A percentile compares a stretch with the other conserved stretches of the same genome.
Conservation (phyloP, 2,329 filamentous ascomycete species). For the Lecanosticta acicola region DNA sequence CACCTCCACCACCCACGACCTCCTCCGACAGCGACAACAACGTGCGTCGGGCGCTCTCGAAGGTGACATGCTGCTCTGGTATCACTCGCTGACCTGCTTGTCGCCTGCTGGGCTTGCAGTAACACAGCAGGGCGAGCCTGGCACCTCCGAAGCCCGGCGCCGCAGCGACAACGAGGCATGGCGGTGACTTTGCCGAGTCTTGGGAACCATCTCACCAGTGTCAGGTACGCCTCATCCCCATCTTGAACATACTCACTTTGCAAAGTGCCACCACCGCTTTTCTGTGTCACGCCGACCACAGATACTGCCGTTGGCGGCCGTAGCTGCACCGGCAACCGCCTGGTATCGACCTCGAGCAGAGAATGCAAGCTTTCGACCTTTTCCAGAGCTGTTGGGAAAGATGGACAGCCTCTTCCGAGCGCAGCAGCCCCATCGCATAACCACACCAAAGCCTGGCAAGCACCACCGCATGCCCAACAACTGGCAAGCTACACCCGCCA, state of each 20-base stretch:
- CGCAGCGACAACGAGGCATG: neutral
- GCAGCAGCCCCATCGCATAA: too few relatives aligned
- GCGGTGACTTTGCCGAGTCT: neutral
- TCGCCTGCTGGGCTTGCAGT: neutral
- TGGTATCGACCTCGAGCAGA: too few relatives aligned
- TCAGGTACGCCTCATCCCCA: too few relatives aligned
- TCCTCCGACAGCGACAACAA: neutral
- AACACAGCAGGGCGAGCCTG: neutral
- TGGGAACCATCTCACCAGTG: neutral
- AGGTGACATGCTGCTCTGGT: neutral
- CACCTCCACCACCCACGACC: neutral
- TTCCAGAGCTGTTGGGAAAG: too few relatives aligned
- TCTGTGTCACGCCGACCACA: too few relatives aligned
- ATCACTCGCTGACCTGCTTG: neutral
- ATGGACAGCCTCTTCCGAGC: too few relatives aligned
- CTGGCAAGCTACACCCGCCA: neutral
- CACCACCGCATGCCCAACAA: neutral
- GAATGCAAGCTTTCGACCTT: too few relatives aligned
- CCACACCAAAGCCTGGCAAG: neutral
- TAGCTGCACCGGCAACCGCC: too few relatives aligned
- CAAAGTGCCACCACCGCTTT: too few relatives aligned
- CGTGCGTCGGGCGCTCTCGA: neutral
- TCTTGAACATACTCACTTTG: too few relatives aligned
- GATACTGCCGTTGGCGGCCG: too few relatives aligned
- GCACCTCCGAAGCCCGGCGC: conserved; percentile 1